These are phyloP conservation scores for Daucus carota DNA, from an alignment of 129 eudicot species.

Conservation along the genomic window DNA sequence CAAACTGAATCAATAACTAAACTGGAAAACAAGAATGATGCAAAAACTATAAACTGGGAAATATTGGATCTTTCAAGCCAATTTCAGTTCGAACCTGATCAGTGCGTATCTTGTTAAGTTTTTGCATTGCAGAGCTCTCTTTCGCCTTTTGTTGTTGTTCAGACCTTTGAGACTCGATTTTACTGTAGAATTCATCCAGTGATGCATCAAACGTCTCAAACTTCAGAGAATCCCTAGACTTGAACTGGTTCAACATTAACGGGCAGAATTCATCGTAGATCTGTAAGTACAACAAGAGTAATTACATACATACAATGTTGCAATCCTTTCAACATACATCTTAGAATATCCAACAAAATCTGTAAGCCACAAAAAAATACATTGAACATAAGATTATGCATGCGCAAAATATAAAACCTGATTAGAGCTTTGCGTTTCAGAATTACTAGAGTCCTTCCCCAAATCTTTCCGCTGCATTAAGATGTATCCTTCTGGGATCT, in stretches of 20 bases:
- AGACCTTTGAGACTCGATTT: constrained; percentile 86
- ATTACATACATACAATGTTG: neutral
- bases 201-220: constrained; percentile 96
- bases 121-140: constrained; percentile 84
- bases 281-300: constrained; percentile 32
- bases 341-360: neutral
- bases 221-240: constrained; percentile 55
- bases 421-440: constrained; percentile 33
- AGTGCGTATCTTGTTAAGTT: constrained; percentile 58
- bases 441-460: constrained; percentile 32
- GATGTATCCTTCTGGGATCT: constrained; percentile 85
- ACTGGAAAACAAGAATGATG: neutral
- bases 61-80: neutral
- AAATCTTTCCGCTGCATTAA: constrained; percentile 61
- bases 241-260: constrained; percentile 72
- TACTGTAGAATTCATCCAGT: constrained; percentile 93
- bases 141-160: constrained; percentile 83
- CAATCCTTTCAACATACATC: neutral
- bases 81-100: constrained; percentile 54
- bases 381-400: neutral
- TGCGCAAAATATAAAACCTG: constrained; percentile 42
- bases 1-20: neutral
- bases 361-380: neutral
- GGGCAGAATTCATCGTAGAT: constrained; percentile 97
- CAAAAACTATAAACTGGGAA: neutral